phyloP scores from a whole-genome alignment of 306 rosid species.

The Castanea sativa region DNA sequence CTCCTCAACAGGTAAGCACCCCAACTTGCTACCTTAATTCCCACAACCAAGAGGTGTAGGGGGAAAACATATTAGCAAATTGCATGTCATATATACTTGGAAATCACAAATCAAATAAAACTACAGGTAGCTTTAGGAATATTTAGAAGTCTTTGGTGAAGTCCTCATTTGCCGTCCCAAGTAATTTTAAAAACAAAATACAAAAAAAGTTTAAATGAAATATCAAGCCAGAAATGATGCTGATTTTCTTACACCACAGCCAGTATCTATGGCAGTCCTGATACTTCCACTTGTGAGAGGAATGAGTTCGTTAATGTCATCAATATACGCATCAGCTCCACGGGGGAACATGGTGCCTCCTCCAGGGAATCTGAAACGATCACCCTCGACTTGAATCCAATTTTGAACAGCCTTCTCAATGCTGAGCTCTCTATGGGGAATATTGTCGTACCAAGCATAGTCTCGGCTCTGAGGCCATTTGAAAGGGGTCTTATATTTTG shows the following conservation, averaged over 20 bases:
- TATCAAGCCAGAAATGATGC: not conserved
- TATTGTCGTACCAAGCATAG: constrained; percentile 90
- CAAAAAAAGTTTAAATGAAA: not conserved
- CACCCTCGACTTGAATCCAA: constrained; percentile 96
- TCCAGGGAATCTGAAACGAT: constrained; percentile 85
- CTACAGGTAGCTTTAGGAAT: not conserved
- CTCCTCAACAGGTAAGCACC: constrained; percentile 87
- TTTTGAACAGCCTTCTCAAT: constrained; percentile 92
- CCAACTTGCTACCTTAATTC: constrained; percentile 92
- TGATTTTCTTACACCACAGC: constrained; percentile 86
- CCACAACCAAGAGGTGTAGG: not conserved
- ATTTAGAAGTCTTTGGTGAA: not conserved
- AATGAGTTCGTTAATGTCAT: constrained; percentile 76
- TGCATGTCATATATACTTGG: not conserved
- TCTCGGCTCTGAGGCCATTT: constrained; percentile 96
- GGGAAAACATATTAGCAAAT: constrained; percentile 15
- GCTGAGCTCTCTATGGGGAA: constrained; percentile 92
- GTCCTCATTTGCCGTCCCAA: not conserved
- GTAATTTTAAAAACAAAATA: too few species aligned
- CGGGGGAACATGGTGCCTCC: constrained; percentile 98
- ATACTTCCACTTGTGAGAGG: constrained; percentile 68
- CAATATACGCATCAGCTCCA: constrained; percentile 93
- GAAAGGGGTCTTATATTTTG: constrained; percentile 86
- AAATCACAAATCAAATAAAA: not conserved
- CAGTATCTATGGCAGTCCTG: constrained; percentile 94